Conservation (phyloP, 1,139 yeast genomes). For the Yamadazyma atmosphaerica region DNA sequence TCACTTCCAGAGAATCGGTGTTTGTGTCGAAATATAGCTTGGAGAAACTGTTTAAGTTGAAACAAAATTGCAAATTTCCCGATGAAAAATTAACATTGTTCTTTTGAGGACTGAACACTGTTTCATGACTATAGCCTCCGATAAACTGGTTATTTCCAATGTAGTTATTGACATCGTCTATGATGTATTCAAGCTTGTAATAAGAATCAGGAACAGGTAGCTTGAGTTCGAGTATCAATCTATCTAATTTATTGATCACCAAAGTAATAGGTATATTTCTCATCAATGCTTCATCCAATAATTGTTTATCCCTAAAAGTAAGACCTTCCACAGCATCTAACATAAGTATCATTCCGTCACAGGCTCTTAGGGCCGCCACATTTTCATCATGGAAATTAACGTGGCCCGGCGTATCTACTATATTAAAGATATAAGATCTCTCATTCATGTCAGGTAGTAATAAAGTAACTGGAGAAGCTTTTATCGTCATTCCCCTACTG, state of each 20-base stretch:
- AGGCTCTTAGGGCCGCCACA: conserved; percentile 53
- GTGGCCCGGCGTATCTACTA: conserved; percentile 93
- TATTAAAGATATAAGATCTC: conserved; percentile 58
- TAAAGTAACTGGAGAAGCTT: conserved; percentile 61
- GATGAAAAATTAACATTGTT: conserved; percentile 79
- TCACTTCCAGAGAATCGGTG: conserved; percentile 23
- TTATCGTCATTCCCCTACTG: conserved; percentile 69
- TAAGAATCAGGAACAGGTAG: conserved; percentile 76
- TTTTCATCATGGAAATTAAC: conserved; percentile 78
- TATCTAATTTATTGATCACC: conserved; percentile 80
- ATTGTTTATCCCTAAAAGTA: conserved; percentile 49
- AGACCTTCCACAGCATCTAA: conserved; percentile 89
- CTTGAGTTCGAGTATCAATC: conserved; percentile 73
- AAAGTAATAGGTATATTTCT: conserved; percentile 54
- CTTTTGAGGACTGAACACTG: conserved; percentile 57
- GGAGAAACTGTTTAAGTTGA: conserved; percentile 68
- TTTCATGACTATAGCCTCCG: conserved; percentile 25
- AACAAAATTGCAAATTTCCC: conserved; percentile 57
- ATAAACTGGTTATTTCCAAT: conserved; percentile 34
- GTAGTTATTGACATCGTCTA: conserved; percentile 64
- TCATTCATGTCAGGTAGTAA: conserved; percentile 57
- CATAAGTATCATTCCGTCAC: conserved; percentile 69
- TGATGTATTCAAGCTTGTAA: conserved; percentile 58
- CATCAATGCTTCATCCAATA: conserved; percentile 50
- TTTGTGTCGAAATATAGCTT: conserved; percentile 42